Percentiles rank a stretch among this genome's conserved stretches.
Conservation (phyloP, 306 rosid species). For the Gastrolobium villosum region DNA sequence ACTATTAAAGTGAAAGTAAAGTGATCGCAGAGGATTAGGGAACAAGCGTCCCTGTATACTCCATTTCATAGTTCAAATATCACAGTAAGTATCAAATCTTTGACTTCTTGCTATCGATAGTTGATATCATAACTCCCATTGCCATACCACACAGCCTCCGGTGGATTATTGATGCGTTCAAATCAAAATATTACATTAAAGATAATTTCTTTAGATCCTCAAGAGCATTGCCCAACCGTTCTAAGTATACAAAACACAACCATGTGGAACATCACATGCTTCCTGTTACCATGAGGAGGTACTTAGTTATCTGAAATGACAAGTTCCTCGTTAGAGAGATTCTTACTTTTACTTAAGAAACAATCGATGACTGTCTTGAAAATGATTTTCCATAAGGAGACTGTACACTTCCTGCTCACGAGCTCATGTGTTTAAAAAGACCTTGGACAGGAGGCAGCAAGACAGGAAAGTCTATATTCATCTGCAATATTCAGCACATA, state of each 20-base stretch:
- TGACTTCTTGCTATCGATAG: neutral
- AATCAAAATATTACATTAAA: neutral
- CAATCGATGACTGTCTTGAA: neutral
- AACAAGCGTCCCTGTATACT: no score
- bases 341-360: neutral
- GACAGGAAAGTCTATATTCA: no score
- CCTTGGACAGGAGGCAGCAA: neutral
- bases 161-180: neutral
- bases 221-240: no score
- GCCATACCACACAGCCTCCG: neutral
- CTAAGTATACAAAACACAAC: no score
- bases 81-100: no score
- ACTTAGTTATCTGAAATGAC: neutral
- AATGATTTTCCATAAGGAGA: neutral
- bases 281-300: neutral
- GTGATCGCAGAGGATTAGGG: no score
- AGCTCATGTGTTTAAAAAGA: neutral
- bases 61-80: no score
- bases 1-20: no score
- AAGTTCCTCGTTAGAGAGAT: neutral
- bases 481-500: no score
- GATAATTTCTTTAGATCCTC: no score
- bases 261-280: neutral
- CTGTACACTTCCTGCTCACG: neutral
- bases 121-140: neutral